Percentiles rank a stretch among this genome's conserved stretches.
phyloP scores from a whole-genome alignment of 139 green algal genomes.

The Chlamydomonas urium region DNA sequence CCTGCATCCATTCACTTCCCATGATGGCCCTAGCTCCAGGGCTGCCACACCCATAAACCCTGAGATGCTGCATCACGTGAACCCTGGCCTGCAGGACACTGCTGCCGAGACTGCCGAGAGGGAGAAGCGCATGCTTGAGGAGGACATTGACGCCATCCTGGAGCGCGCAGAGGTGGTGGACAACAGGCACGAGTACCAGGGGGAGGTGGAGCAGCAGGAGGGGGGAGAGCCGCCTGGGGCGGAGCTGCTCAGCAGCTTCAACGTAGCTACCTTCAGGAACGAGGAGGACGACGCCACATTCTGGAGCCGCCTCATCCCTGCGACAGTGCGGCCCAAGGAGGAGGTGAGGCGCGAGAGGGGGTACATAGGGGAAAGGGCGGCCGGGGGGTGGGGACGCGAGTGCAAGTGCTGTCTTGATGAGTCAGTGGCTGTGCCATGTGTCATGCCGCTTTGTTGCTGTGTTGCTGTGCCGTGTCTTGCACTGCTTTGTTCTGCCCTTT shows the following conservation, averaged over 20 bases:
- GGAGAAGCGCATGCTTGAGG: constrained; percentile 59
- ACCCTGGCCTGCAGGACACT: neutral
- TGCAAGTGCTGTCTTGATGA: too few species aligned
- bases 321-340: constrained; percentile 38
- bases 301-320: constrained; percentile 86
- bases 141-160: constrained; percentile 91
- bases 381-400: too few species aligned
- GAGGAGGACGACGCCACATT: constrained; percentile 90
- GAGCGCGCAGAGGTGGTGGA: constrained; percentile 81
- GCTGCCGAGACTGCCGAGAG: constrained; percentile 15
- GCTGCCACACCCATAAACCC: neutral
- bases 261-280: constrained; percentile 82
- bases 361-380: too few species aligned
- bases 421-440: too few species aligned
- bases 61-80: neutral
- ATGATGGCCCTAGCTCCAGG: neutral
- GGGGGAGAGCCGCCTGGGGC: constrained; percentile 4
- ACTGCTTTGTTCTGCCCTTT: too few species aligned
- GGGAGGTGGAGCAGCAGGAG: neutral
- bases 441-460: too few species aligned
- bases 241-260: constrained; percentile 85
- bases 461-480: too few species aligned
- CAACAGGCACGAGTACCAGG: constrained; percentile 11
- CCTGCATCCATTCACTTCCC: too few species aligned
- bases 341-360: too few species aligned